Evolutionary conservation across 1,284 basidiomycete species (phyloP).

Genomic region (Caloboletus firmus): DNA sequence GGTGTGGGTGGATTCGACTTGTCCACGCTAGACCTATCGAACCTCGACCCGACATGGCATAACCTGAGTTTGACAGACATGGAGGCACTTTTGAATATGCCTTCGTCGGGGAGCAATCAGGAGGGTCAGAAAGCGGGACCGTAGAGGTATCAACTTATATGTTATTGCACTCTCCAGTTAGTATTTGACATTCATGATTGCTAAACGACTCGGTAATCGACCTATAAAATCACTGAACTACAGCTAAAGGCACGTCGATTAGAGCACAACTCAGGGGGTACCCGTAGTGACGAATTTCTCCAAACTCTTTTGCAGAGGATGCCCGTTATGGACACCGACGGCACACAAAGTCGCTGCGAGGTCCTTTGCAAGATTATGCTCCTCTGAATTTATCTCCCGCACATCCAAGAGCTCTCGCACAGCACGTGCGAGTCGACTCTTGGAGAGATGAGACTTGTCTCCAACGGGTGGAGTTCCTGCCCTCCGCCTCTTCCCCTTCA

Average conservation of each 20-base stretch:
- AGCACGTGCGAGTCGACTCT: conserved; percentile 64
- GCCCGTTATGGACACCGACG: conserved; percentile 59
- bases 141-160: conserved; percentile 8
- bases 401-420: conserved; percentile 63
- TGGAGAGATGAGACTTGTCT: conserved; percentile 47
- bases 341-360: conserved; percentile 51
- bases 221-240: conserved; percentile 2
- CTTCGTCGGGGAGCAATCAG: conserved; percentile 21
- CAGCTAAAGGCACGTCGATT: not conserved
- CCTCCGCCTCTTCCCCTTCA: conserved; percentile 53
- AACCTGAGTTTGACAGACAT: conserved; percentile 37
- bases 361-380: conserved; percentile 48
- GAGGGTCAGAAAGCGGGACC: conserved; percentile 29
- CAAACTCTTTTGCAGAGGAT: conserved; percentile 63
- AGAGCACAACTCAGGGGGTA: conserved; percentile 6
- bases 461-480: conserved; percentile 28
- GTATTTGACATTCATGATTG: not conserved
- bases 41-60: conserved; percentile 39
- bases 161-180: not conserved
- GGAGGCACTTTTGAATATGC: conserved; percentile 32
- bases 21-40: conserved; percentile 45
- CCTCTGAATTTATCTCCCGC: conserved; percentile 47
- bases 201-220: conserved; percentile 5
- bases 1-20: conserved; percentile 37
- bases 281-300: conserved; percentile 47